Evolutionary conservation across 2,329 filamentous ascomycete species (phyloP), one percentile per base, ranked within the genome.

Genomic region (Zymoseptoria brevis): DNA sequence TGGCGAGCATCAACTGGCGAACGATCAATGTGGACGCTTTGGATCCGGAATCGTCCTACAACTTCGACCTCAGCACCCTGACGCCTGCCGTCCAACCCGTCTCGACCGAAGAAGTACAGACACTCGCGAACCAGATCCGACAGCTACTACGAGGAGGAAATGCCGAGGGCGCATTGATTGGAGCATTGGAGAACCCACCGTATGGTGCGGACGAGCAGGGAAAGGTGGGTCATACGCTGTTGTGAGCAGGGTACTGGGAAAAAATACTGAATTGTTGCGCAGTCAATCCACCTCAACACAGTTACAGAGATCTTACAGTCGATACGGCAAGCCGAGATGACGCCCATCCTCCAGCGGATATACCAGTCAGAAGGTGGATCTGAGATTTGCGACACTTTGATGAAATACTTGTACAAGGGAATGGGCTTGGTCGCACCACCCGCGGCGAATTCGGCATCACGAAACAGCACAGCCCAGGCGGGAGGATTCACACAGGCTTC

Each of bases 321-420:
- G 19, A 97, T 97, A 77, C 92, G 96, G 74, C 91, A 94, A 71
- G 89, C 89, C 68, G 94, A 99, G 68, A 97, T 97, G 89, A 90
- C 87, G 64, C 88, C 90, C 13, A 85, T 97, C 70, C 80, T 99
- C 66, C 85, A 87, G 76, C 84, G 86, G 59, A 88, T 97, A 70
- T 91, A 94, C 77, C 80, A 79, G 60, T 85, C 87, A 9, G 84
- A 88, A 55, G 89, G 89, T 62, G 94, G 94, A 26, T 85, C 84
- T 62, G 94, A 97, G 76, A 82, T 89, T 62, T 79, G 96, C 66
- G 94, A 99, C 75, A 90, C 93, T 55, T 79, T 99, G 74, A 96
- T 96, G 89, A 99, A 99, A 80, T 99, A 96, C 77, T 80, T 96
- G 86, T 96, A 84, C 71, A 96, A 96, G 79, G 92, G 92, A 67